phyloP scores from a whole-genome alignment of 768 basidiomycete genomes.

The Suillus alpinus region DNA sequence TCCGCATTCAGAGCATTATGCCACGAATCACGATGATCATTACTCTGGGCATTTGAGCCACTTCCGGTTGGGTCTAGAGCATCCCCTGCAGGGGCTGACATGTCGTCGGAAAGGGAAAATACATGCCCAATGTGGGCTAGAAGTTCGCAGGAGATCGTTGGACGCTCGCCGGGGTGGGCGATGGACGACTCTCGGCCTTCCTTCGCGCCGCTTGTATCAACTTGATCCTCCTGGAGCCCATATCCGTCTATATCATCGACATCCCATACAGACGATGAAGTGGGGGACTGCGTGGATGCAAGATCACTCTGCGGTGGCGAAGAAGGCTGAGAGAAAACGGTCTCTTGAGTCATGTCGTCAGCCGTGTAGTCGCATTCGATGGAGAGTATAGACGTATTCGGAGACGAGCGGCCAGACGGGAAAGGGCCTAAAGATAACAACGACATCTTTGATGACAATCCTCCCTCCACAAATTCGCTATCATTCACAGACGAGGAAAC shows the following conservation, averaged over 20 bases:
- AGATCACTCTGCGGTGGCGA: neutral
- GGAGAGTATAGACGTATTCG: constrained; percentile 24
- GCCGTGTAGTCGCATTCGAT: constrained; percentile 9
- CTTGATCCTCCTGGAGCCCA: neutral
- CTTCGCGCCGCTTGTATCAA: neutral
- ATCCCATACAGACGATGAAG: neutral
- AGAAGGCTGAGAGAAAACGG: neutral
- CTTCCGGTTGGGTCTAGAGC: neutral
- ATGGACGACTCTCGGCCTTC: neutral
- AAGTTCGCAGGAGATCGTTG: neutral
- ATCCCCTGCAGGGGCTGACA: neutral
- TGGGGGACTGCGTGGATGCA: neutral
- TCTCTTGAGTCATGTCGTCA: neutral
- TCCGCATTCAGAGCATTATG: neutral
- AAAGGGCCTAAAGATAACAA: constrained; percentile 11
- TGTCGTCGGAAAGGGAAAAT: constrained; percentile 1
- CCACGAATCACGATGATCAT: neutral
- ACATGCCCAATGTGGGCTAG: constrained; percentile 2
- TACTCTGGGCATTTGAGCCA: neutral
- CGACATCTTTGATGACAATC: constrained; percentile 17
- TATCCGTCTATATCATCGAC: neutral
- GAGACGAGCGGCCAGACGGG: constrained; percentile 19
- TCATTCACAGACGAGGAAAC: neutral
- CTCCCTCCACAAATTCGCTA: neutral
- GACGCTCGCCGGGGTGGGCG: neutral